A percentile compares a stretch with the other conserved stretches of the same genome.
phyloP scores from a whole-genome alignment of 1,139 yeast genomes.

The Zygosaccharomyces sapae region DNA sequence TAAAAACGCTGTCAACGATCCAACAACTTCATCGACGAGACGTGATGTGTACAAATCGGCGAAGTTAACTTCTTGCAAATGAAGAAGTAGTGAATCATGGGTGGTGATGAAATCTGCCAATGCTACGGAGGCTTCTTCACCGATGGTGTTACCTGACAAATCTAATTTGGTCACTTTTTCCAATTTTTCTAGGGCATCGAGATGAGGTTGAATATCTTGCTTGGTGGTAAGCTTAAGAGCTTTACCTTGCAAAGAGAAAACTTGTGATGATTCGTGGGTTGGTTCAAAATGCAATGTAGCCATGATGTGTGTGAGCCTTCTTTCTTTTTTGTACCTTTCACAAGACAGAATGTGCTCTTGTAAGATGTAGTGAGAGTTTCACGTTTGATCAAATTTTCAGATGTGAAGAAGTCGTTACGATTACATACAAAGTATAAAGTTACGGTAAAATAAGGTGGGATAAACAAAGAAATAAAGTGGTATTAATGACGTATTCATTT shows the following conservation, averaged over 20 bases:
- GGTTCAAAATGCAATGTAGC: conserved; percentile 39
- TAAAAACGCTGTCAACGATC: conserved; percentile 65
- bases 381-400: not conserved
- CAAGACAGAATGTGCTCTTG: not conserved
- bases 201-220: conserved; percentile 65
- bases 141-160: conserved; percentile 89
- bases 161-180: conserved; percentile 57
- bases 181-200: conserved; percentile 48
- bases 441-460: not conserved
- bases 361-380: not conserved
- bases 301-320: conserved; percentile 26
- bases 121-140: conserved; percentile 78
- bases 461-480: not conserved
- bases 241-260: conserved; percentile 67
- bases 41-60: conserved; percentile 95
- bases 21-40: conserved; percentile 89
- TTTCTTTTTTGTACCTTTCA: not conserved
- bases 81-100: conserved; percentile 43
- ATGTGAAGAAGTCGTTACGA: conserved; percentile 5
- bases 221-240: conserved; percentile 70
- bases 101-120: conserved; percentile 56
- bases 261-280: conserved; percentile 32
- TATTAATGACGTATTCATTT: conserved; percentile 23
- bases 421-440: not conserved
- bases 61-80: conserved; percentile 65